These are phyloP conservation scores for Pontederia crassipes DNA, from an alignment of 176 grass and related monocot genomes.

Conservation along the genomic window DNA sequence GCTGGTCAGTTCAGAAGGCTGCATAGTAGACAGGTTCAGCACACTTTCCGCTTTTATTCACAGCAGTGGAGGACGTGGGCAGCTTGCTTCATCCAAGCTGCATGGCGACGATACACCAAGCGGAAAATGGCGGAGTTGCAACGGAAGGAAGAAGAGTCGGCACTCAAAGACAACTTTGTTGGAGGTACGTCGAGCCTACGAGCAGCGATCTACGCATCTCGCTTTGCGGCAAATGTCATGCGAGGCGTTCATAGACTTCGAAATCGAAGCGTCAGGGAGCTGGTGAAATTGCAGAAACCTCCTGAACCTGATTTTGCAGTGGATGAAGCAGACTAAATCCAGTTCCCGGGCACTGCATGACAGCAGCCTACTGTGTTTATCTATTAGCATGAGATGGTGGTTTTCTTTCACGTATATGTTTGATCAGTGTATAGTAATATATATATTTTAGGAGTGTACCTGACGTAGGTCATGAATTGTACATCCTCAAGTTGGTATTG, in stretches of 20 bases:
- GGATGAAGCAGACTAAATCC: constrained; percentile 22
- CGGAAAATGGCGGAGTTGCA: constrained; percentile 9
- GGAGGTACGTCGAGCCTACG: constrained; percentile 18
- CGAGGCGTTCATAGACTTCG: constrained; percentile 37
- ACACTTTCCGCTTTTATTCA: constrained; percentile 16
- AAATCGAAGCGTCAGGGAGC: constrained; percentile 10
- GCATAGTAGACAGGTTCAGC: constrained; percentile 60
- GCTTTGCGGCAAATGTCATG: constrained; percentile 41
- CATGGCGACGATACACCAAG: constrained; percentile 11
- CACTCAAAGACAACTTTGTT: not conserved
- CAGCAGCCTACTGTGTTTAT: too few species aligned
- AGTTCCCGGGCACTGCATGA: not conserved
- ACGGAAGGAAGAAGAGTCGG: constrained; percentile 7
- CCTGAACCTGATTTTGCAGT: constrained; percentile 39
- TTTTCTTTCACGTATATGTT: too few species aligned
- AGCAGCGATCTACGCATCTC: constrained; percentile 47
- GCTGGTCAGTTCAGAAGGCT: constrained; percentile 93
- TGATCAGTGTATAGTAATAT: too few species aligned
- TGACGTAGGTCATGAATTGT: too few species aligned
- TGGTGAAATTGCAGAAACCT: constrained; percentile 50
- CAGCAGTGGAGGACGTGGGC: constrained; percentile 20
- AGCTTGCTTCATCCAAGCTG: constrained; percentile 16
- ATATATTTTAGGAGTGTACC: too few species aligned
- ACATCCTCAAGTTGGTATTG: too few species aligned
- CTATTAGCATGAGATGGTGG: too few species aligned